Evolutionary conservation across 2,329 filamentous ascomycete genomes (phyloP).

Genomic region (Lojkania enalia): DNA sequence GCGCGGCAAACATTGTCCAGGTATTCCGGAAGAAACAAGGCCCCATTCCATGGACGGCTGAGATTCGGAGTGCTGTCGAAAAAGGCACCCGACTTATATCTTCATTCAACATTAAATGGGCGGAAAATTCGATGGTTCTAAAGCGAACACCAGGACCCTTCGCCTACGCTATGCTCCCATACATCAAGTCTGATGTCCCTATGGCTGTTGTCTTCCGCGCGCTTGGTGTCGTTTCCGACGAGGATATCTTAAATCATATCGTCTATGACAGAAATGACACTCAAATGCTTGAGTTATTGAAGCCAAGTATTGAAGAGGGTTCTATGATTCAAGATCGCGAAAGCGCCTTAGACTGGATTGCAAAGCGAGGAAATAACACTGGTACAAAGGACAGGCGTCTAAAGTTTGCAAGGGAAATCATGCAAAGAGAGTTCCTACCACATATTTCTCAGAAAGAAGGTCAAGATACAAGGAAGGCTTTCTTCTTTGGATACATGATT

Average conservation of each 20-base stretch:
- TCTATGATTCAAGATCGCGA: conserved; percentile 96
- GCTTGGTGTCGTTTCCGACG: conserved; percentile 92
- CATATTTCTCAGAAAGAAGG: conserved; percentile 96
- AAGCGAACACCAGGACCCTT: conserved; percentile 82
- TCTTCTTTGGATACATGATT: conserved; percentile 99
- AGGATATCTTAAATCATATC: conserved; percentile 97
- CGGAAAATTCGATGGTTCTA: conserved; percentile 78
- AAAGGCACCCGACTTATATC: conserved; percentile 95
- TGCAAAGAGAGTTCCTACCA: conserved; percentile 95
- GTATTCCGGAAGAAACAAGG: conserved; percentile 99
- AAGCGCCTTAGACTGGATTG: conserved; percentile 92
- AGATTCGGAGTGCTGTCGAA: conserved; percentile 94
- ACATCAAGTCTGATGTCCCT: conserved; percentile 90
- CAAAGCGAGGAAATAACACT: conserved; percentile 78
- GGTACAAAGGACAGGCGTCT: conserved; percentile 87
- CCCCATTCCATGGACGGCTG: conserved; percentile 88
- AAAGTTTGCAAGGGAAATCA: conserved; percentile 86
- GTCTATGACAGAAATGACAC: conserved; percentile 95
- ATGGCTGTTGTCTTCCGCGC: conserved; percentile 96
- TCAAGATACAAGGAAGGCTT: conserved; percentile 93
- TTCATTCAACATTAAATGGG: conserved; percentile 87
- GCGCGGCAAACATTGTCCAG: conserved; percentile 97
- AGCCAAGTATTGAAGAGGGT: conserved; percentile 95
- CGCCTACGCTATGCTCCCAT: conserved; percentile 88
- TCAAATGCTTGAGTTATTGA: conserved; percentile 96